These are phyloP conservation scores for Puccinia horiana DNA, from an alignment of 1,284 basidiomycete species.

Conservation along the genomic window DNA sequence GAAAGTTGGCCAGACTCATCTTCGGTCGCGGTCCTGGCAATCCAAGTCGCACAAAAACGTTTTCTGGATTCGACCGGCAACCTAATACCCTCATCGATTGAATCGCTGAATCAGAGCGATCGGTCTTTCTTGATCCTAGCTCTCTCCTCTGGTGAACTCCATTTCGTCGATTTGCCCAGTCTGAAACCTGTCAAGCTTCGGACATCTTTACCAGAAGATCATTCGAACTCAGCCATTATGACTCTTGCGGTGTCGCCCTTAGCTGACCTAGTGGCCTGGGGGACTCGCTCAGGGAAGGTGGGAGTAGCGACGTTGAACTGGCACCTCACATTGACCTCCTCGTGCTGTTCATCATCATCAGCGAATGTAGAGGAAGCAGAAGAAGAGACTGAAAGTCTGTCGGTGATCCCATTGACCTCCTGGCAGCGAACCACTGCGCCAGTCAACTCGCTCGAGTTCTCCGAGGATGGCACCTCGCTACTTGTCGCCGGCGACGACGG, in stretches of 20 bases:
- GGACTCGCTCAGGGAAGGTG: background rate
- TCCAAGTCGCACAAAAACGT: background rate
- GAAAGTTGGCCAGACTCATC: background rate
- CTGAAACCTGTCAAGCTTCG: background rate
- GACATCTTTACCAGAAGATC: background rate
- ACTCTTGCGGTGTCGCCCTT: background rate
- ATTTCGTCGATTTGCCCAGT: background rate
- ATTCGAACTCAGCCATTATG: background rate
- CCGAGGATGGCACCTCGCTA: background rate
- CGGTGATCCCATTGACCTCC: background rate
- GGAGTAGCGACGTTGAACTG: slow-evolving; percentile 3
- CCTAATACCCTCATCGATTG: background rate
- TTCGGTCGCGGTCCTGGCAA: background rate
- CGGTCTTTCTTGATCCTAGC: slow-evolving; percentile 5
- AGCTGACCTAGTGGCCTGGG: background rate
- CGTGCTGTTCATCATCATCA: background rate
- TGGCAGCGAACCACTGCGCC: slow-evolving; percentile 21
- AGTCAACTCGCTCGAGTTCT: slow-evolving; percentile 15
- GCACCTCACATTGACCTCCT: background rate
- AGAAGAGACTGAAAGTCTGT: background rate
- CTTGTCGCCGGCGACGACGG: slow-evolving; percentile 25
- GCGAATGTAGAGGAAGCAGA: background rate
- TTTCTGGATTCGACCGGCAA: background rate
- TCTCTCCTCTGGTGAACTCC: slow-evolving; percentile 13
- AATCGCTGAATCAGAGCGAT: too few species aligned